Evolutionary conservation across 768 basidiomycete species (phyloP).

Genomic region (Rhizopogon vesiculosus): DNA sequence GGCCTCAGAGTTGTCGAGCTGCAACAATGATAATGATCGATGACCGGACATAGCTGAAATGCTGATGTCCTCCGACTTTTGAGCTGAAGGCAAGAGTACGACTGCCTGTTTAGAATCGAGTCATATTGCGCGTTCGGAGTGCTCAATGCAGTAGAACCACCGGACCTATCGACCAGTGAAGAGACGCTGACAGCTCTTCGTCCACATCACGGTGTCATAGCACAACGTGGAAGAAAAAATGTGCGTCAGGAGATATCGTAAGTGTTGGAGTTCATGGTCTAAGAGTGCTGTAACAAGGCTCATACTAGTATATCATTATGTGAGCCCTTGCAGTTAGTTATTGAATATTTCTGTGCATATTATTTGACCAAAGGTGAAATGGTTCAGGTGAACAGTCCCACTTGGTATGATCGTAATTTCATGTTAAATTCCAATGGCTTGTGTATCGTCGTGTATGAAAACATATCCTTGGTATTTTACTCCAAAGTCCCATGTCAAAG

Average conservation of each 20-base stretch:
- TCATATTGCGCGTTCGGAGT: not conserved
- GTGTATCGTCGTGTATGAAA: not conserved
- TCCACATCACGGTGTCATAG: constrained; percentile 95
- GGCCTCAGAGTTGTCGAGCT: not conserved
- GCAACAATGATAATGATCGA: not conserved
- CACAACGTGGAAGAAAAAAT: constrained; percentile 70
- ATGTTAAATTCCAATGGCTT: not conserved
- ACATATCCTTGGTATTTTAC: constrained; percentile 4
- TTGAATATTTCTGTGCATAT: too few species aligned
- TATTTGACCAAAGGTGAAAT: too few species aligned
- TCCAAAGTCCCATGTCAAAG: constrained; percentile 7
- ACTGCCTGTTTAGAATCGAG: too few species aligned
- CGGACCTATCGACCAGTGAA: too few species aligned
- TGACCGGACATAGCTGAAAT: not conserved
- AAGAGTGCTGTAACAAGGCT: constrained; percentile 37
- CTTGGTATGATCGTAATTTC: not conserved
- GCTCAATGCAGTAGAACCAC: too few species aligned
- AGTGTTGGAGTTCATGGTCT: too few species aligned
- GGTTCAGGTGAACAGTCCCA: too few species aligned
- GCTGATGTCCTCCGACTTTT: not conserved
- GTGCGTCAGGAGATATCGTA: constrained; percentile 79
- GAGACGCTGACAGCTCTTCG: constrained; percentile 65
- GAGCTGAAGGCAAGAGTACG: too few species aligned
- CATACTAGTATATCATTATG: too few species aligned
- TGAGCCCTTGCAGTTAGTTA: too few species aligned